Percentiles rank a stretch among this genome's conserved stretches.
Conservation (phyloP, 768 basidiomycete genomes). For the Lactarius akahatsu region DNA sequence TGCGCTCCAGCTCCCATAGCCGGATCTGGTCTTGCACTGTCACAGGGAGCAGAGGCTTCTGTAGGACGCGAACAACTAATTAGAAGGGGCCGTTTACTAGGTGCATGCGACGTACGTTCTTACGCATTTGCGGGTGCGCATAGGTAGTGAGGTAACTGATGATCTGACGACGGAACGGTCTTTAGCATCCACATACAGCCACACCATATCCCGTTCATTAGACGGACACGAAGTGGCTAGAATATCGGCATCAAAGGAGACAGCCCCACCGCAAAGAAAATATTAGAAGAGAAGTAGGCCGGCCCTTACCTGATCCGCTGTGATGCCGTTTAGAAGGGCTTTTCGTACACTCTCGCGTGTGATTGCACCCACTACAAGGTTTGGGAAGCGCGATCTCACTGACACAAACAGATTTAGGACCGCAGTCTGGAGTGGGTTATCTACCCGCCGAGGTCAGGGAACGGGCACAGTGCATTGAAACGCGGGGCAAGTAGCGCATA, state of each 20-base stretch:
- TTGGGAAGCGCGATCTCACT: conserved; percentile 92
- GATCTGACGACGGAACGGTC: conserved; percentile 54
- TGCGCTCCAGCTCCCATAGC: conserved; percentile 95
- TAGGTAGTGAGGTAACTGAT: conserved; percentile 93
- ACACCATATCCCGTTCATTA: neutral
- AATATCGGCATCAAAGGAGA: neutral
- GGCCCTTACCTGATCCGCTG: conserved; percentile 83
- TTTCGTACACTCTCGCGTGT: conserved; percentile 95
- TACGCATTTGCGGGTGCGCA: conserved; percentile 98
- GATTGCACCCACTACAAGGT: conserved; percentile 93
- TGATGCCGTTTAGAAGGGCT: conserved; percentile 92
- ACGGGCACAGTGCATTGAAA: neutral
- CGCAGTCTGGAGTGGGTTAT: conserved; percentile 94
- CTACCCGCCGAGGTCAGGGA: conserved; percentile 42
- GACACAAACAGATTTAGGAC: conserved; percentile 92
- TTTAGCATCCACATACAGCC: neutral
- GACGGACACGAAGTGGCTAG: neutral
- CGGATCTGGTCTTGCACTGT: conserved; percentile 98
- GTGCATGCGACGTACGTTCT: conserved; percentile 58
- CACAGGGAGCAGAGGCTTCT: conserved; percentile 93
- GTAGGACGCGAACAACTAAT: conserved; percentile 23
- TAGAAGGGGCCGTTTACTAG: conserved; percentile 2
- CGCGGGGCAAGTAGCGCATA: conserved; percentile 36
- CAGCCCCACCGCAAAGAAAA: neutral
- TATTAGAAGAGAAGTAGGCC: neutral